These are phyloP conservation scores for Populus davidiana DNA, from an alignment of 345 rosid genomes.

Conservation along the genomic window DNA sequence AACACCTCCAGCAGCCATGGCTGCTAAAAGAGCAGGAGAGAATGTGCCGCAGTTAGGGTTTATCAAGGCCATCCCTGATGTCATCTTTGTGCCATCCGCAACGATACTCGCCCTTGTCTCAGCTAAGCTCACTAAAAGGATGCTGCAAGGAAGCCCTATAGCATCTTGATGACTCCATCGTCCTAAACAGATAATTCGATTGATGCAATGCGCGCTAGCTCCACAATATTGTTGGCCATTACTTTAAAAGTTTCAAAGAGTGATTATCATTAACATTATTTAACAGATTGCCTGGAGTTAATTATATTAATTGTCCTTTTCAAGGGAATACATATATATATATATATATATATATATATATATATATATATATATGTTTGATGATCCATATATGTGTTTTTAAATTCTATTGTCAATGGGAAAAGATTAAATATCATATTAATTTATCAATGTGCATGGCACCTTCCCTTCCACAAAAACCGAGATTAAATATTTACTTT, in stretches of 20 bases:
- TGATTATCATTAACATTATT: too few relatives aligned
- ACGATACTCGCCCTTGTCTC: conserved; percentile 60
- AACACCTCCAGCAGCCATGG: conserved; percentile 87
- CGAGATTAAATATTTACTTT: too few relatives aligned
- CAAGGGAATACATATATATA: too few relatives aligned
- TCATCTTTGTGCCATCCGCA: conserved; percentile 64
- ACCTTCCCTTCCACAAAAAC: too few relatives aligned
- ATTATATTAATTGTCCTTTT: too few relatives aligned
- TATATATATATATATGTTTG: too few relatives aligned
- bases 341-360: too few relatives aligned
- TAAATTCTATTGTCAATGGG: too few relatives aligned
- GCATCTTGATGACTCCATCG: background rate
- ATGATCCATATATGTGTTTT: too few relatives aligned
- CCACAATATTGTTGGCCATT: too few relatives aligned
- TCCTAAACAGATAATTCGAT: background rate
- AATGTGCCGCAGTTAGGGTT: conserved; percentile 63
- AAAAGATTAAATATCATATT: too few relatives aligned
- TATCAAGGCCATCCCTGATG: conserved; percentile 69
- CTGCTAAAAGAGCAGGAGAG: conserved; percentile 78
- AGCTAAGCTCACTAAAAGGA: conserved; percentile 67
- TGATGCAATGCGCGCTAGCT: background rate
- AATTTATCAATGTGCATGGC: too few relatives aligned
- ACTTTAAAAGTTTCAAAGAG: background rate
- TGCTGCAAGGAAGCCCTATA: conserved; percentile 26
- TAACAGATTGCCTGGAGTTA: background rate